Evolutionary conservation across 2,329 filamentous ascomycete genomes (phyloP), one percentile per base, ranked within the genome.

Genomic region (Colletotrichum acutatum): DNA sequence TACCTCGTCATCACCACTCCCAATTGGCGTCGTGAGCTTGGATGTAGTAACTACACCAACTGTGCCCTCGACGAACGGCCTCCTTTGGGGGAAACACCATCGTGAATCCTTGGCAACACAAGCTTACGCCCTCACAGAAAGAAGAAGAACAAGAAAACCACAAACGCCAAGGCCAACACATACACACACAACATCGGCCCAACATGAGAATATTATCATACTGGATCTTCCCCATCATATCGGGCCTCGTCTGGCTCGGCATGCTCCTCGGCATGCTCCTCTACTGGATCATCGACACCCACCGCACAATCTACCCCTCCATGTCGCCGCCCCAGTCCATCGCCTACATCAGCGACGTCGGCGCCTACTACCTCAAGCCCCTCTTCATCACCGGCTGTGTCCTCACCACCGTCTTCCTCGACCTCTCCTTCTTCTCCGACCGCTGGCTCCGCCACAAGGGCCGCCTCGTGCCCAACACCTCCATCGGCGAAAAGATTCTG

Each of bases 371-470:
- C 32, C 87, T 95, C 22, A 93, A 95, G 80, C 94, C 94, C 2
- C 87, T 96, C 74, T 97, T 97, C 85, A 92, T 97, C 78, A 86
- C 91, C 42, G 92, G 94, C 77, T 91, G 89, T 78, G 85, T 87
- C 66, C 84, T 94, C 46, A 95, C 93, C 5, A 93, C 94, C 26
- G 86, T 97, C 61, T 92, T 94, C 74, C 92, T 99, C 78, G 93
- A 97, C 83, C 83, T 94, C 9, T 90, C 93, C 30, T 97, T 99
- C 80, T 82, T 93, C 66, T 86, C 93, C 16, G 96, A 98, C 84
- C 91, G 95, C 74, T 97, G 92, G 90, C 88, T 98, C 64, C 92
- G 96, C 58, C 95, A 98, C 83, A 87, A 86, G 26, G 94, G 95
- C 9, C 92, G 94, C 16, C 88, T 98, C 32, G 90, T 92, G 2